Evolutionary conservation across 352 stramenopile genomes (phyloP).

Genomic region (Phytopythium aichiense): DNA sequence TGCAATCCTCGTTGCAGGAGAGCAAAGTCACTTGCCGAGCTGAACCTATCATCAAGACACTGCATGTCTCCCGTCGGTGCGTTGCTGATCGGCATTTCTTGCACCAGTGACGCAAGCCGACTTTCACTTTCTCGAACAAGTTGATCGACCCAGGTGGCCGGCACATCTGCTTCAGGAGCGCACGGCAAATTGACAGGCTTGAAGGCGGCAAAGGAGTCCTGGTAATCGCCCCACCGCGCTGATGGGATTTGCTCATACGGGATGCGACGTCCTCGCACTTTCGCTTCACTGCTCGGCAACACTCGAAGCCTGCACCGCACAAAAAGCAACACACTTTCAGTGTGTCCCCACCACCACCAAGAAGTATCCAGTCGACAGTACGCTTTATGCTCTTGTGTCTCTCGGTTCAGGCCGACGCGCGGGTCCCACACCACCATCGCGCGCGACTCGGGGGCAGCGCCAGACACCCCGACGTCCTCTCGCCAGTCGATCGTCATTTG

Average conservation of each 20-base stretch:
- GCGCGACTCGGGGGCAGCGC: not conserved
- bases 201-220: not conserved
- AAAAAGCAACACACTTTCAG: not conserved
- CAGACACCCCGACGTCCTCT: not conserved
- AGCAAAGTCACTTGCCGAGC: not conserved
- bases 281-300: not conserved
- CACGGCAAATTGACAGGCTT: not conserved
- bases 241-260: not conserved
- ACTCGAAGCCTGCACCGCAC: not conserved
- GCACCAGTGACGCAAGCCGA: not conserved
- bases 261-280: not conserved
- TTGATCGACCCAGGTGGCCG: not conserved
- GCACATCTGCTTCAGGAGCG: not conserved
- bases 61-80: not conserved
- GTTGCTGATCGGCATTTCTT: not conserved
- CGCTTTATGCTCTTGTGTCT: not conserved
- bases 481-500: not conserved
- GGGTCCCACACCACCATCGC: constrained; percentile 1
- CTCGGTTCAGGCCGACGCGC: not conserved
- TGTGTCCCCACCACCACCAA: no score
- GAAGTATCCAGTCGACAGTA: not conserved
- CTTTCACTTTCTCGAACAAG: not conserved
- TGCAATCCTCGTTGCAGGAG: not conserved
- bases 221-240: not conserved
- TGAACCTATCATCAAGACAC: not conserved